phyloP scores from a whole-genome alignment of 495 filamentous ascomycete genomes.

The Chaetomium fimeti region DNA sequence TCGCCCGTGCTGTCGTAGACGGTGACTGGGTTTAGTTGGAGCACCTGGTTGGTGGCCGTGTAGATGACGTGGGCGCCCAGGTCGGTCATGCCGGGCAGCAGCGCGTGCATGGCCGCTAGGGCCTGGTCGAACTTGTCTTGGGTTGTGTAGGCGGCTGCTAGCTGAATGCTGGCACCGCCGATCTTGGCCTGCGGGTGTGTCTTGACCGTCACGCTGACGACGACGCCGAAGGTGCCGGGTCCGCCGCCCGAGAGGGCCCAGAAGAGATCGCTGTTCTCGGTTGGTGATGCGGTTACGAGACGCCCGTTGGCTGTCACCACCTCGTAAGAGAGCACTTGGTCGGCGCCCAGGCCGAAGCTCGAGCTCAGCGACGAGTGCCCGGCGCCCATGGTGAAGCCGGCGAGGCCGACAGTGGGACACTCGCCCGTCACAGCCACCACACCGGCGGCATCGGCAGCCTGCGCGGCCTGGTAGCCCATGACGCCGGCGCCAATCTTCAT shows the following conservation, averaged over 20 bases:
- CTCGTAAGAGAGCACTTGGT: slow-evolving; percentile 58
- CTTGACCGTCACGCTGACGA: slow-evolving; percentile 47
- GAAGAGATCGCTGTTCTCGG: slow-evolving; percentile 55
- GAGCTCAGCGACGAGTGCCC: slow-evolving; percentile 56
- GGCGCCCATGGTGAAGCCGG: slow-evolving; percentile 56
- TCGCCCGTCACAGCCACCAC: slow-evolving; percentile 48
- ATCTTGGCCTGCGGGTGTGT: slow-evolving; percentile 35
- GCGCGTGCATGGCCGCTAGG: neutral
- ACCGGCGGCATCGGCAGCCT: slow-evolving; percentile 42
- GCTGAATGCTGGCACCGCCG: slow-evolving; percentile 25
- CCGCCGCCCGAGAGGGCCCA: slow-evolving; percentile 63
- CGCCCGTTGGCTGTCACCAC: slow-evolving; percentile 52
- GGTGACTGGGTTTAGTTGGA: slow-evolving; percentile 4
- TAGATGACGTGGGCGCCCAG: slow-evolving; percentile 7
- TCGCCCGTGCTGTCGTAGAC: slow-evolving; percentile 11
- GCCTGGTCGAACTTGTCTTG: slow-evolving; percentile 11
- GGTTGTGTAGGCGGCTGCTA: slow-evolving; percentile 9
- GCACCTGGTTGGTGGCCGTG: neutral
- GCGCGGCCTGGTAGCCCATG: slow-evolving; percentile 49
- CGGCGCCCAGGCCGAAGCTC: slow-evolving; percentile 58
- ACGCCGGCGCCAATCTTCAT: slow-evolving; percentile 56
- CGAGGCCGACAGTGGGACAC: slow-evolving; percentile 48
- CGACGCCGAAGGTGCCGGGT: slow-evolving; percentile 54
- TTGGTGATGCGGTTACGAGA: slow-evolving; percentile 47
- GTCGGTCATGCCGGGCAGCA: slow-evolving; percentile 7